Evolutionary conservation across 345 rosid species (phyloP).

Genomic region (Erodium maritimum): DNA sequence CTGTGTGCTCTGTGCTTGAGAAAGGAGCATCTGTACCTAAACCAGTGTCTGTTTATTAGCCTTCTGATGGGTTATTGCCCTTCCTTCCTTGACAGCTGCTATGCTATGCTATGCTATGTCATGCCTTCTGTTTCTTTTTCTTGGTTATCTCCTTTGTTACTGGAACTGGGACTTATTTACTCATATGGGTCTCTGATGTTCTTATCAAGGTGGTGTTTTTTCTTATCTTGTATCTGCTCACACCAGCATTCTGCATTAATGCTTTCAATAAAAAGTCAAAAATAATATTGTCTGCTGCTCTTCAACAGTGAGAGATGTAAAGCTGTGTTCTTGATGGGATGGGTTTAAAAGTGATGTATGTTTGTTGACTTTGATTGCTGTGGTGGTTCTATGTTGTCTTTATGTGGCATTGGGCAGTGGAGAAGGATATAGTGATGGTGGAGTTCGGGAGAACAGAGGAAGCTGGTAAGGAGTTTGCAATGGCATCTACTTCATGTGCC

Average conservation of each 20-base stretch:
- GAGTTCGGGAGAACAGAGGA: conserved; percentile 13
- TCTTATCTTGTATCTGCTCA: conserved; percentile 1
- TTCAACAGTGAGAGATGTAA: conserved; percentile 2
- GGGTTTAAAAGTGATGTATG: background rate
- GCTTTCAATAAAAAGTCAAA: background rate
- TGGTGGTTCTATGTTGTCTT: conserved; percentile 7
- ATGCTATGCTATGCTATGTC: conserved; percentile 12
- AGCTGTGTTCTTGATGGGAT: conserved; percentile 5
- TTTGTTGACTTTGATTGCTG: conserved; percentile 6
- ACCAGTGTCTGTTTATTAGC: conserved; percentile 16
- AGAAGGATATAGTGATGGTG: conserved; percentile 13
- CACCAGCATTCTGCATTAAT: conserved; percentile 5
- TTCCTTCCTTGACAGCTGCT: conserved; percentile 36
- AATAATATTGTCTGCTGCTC: conserved; percentile 4
- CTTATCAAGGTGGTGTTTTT: conserved; percentile 7
- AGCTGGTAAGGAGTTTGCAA: conserved; percentile 24
- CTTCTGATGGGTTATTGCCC: conserved; percentile 27
- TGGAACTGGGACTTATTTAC: conserved; percentile 26
- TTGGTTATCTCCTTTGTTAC: conserved; percentile 25
- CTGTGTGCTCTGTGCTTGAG: conserved; percentile 15
- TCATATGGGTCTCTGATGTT: conserved; percentile 17
- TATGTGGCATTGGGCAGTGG: conserved; percentile 9
- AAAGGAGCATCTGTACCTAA: conserved; percentile 10
- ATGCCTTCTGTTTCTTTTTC: conserved; percentile 15
- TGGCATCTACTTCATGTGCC: conserved; percentile 80